Conservation (phyloP, 495 filamentous ascomycete genomes). For the Corynascus novoguineensis region DNA sequence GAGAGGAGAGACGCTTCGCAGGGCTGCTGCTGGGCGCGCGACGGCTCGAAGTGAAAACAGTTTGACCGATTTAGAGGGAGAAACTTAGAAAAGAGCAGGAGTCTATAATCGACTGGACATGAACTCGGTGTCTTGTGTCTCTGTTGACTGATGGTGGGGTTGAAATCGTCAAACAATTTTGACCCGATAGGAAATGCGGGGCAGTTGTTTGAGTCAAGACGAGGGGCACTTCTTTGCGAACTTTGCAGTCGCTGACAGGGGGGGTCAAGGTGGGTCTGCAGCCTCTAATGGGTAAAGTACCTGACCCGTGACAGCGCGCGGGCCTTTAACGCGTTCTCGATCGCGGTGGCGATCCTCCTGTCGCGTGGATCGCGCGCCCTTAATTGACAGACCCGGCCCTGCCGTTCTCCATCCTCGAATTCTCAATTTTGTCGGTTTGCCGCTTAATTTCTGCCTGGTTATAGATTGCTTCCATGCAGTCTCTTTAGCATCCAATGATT, state of each 20-base stretch:
- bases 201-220: constrained; percentile 14
- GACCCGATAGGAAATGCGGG: constrained; percentile 12
- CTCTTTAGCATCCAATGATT: not conserved
- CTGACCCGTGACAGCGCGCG: constrained; percentile 28
- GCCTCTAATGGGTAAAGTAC: not conserved
- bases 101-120: not conserved
- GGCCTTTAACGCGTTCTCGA: constrained; percentile 16
- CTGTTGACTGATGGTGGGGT: constrained; percentile 1
- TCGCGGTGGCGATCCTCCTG: constrained; percentile 7
- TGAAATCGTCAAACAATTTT: constrained; percentile 7
- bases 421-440: not conserved
- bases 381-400: constrained; percentile 14
- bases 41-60: constrained; percentile 43
- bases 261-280: not conserved
- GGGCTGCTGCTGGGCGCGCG: constrained; percentile 35
- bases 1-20: constrained; percentile 38
- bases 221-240: constrained; percentile 3
- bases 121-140: not conserved
- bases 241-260: not conserved
- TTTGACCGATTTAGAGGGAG: constrained; percentile 31
- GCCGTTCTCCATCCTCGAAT: not conserved
- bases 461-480: not conserved
- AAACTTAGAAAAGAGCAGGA: not conserved
- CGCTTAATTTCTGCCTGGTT: not conserved
- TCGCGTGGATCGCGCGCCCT: constrained; percentile 25